Conservation (phyloP, 768 basidiomycete species). For the Kwoniella heveanensis region DNA sequence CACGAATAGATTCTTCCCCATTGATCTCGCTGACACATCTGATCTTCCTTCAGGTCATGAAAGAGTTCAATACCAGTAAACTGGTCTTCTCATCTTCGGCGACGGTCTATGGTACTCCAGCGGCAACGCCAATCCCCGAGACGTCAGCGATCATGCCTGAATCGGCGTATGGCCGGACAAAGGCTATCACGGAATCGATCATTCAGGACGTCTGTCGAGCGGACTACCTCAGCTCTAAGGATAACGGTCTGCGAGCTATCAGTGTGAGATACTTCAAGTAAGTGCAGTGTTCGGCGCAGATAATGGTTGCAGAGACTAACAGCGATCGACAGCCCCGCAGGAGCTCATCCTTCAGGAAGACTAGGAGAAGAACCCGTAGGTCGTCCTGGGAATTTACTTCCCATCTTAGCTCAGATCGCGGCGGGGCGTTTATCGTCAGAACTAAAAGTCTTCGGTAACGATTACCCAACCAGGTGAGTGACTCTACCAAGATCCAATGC, state of each 20-base stretch:
- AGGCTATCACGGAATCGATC: constrained; percentile 87
- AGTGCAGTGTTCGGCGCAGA: constrained; percentile 58
- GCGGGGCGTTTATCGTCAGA: constrained; percentile 76
- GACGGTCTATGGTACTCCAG: constrained; percentile 94
- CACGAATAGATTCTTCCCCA: neutral
- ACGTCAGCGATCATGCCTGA: constrained; percentile 81
- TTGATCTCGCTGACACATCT: neutral
- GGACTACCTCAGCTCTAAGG: constrained; percentile 4
- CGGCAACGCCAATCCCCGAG: constrained; percentile 89
- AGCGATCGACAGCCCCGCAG: constrained; percentile 73
- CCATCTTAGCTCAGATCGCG: constrained; percentile 91
- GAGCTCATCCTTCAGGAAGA: constrained; percentile 88
- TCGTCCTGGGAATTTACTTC: constrained; percentile 89
- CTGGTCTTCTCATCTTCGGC: constrained; percentile 97
- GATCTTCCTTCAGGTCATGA: constrained; percentile 65
- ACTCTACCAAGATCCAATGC: constrained; percentile 8
- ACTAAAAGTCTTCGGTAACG: constrained; percentile 86
- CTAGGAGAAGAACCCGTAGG: constrained; percentile 99
- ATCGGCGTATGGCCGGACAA: constrained; percentile 94
- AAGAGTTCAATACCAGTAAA: constrained; percentile 75
- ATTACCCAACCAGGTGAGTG: constrained; percentile 86
- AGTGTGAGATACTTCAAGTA: constrained; percentile 93
- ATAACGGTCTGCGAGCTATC: constrained; percentile 60
- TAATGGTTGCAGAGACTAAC: neutral
- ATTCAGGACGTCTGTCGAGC: constrained; percentile 74